Base-by-base conservation (phyloP, 768 basidiomycete species). In the Hericium erinaceus region DNA sequence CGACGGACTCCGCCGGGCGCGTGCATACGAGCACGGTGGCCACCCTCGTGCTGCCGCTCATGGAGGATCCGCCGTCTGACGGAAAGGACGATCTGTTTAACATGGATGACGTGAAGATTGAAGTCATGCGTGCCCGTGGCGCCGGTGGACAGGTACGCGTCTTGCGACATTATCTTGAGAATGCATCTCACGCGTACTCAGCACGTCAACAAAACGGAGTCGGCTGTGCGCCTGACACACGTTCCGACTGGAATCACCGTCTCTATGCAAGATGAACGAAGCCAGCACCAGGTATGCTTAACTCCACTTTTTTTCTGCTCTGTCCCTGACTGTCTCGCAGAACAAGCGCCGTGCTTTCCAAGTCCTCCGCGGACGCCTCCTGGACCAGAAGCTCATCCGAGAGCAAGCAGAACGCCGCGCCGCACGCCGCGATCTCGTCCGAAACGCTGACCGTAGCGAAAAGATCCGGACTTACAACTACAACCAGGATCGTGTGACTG, bases 121-220 rank as follows among this genome's bases (percentile, higher is more conserved):
- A 98, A 68, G 92, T 97, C 50, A 97, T 98, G 94, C 85, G 97
- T 24, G 82, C 97, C 0, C 77, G 92, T n/a, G 97, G 97, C 24
- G 95, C 97, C 7, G 97, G 97, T 48, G 95, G 97, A 15, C 95
- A 97, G 78, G 92, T 92, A 60, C 55, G 75, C 64, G 1, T 38
- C 24, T 26, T 16, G 15, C 18, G 5, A 13, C 18, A 13, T 15
- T 12, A 38, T 41, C 8, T 48, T 15, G 9, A 38, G 40, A 13
- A 39, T 39, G 48, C 11, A 46, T 8, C 40, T 49, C 51, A 28
- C 48, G 37, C 11, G 16, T 22, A 38, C 18, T 10, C 62, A 98
- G 88, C 95, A 98, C 72, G 97, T 98, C 65, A 99, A 99, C 74
- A 92, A 88, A 78, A 98, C 97, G 0, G 97, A 99, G 72, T 98